A percentile compares a stretch with the other conserved stretches of the same genome.
phyloP scores from a whole-genome alignment of 495 filamentous ascomycete species.

The Aspergillus bridgeri region DNA sequence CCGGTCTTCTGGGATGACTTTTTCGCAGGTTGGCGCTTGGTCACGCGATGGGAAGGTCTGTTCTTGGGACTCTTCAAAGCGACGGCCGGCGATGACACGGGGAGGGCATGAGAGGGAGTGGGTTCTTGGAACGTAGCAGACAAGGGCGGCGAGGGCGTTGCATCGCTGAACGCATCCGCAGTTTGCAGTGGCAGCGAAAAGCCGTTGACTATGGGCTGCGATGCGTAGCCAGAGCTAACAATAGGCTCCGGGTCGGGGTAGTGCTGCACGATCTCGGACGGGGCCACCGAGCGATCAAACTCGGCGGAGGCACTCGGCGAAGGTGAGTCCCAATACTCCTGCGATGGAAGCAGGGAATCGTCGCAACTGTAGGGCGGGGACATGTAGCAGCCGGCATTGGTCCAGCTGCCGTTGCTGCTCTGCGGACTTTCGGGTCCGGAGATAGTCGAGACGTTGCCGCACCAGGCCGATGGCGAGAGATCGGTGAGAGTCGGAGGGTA shows the following conservation, averaged over 20 bases:
- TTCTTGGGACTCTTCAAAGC: not conserved
- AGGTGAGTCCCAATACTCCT: conserved; percentile 15
- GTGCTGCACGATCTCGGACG: conserved; percentile 1
- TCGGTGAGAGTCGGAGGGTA: conserved; percentile 9
- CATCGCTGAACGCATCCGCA: not conserved
- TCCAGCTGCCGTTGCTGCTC: conserved; percentile 14
- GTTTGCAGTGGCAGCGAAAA: not conserved
- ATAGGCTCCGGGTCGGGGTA: conserved; percentile 11
- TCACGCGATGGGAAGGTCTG: not conserved
- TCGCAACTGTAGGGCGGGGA: conserved; percentile 22
- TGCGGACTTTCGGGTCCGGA: conserved; percentile 24
- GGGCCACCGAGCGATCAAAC: conserved; percentile 11
- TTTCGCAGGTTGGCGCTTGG: not conserved
- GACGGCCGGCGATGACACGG: not conserved
- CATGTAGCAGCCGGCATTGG: conserved; percentile 19
- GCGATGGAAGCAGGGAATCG: conserved; percentile 15
- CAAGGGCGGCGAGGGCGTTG: not conserved
- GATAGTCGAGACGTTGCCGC: conserved; percentile 18
- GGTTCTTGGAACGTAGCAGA: not conserved
- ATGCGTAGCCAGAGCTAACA: conserved; percentile 4
- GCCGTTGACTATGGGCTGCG: not conserved
- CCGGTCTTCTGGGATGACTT: not conserved
- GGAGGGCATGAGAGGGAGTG: not conserved
- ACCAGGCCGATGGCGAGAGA: conserved; percentile 15
- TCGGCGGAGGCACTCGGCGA: conserved; percentile 17